Percentiles rank a stretch among this genome's conserved stretches.
These are phyloP conservation scores for Wallacemonas collosoma DNA, from an alignment of 208 protist species.

Conservation along the genomic window DNA sequence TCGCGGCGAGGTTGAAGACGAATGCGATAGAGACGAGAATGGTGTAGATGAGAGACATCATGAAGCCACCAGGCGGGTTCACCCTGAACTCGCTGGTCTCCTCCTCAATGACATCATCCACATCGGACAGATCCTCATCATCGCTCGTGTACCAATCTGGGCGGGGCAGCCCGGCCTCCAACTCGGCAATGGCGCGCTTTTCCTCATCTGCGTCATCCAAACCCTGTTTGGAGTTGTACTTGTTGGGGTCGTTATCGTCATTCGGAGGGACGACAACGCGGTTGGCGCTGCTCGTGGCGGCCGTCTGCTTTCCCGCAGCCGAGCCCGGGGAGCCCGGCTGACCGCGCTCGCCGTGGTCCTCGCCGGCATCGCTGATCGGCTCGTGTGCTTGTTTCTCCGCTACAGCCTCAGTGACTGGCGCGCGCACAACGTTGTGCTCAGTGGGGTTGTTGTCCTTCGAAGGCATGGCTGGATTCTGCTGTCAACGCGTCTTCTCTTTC, in stretches of 20 bases:
- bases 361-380: conserved; percentile 3
- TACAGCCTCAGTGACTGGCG: conserved; percentile 24
- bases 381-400: conserved; percentile 1
- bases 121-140: conserved; percentile 31
- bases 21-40: conserved; percentile 31
- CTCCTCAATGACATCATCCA: conserved; percentile 21
- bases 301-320: neutral
- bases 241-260: conserved; percentile 19
- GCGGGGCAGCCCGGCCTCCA: conserved; percentile 43
- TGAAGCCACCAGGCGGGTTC: conserved; percentile 30
- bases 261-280: conserved; percentile 1
- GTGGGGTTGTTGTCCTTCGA: conserved; percentile 13
- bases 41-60: conserved; percentile 33
- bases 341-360: neutral
- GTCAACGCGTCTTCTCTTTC: neutral
- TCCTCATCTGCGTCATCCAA: conserved; percentile 30
- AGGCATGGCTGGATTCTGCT: neutral
- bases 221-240: conserved; percentile 20
- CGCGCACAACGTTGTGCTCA: conserved; percentile 27
- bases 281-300: conserved; percentile 14
- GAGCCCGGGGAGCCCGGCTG: neutral
- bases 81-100: conserved; percentile 35
- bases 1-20: conserved; percentile 42
- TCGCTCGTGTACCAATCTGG: conserved; percentile 57
- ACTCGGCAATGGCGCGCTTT: conserved; percentile 29